Evolutionary conservation across 495 filamentous ascomycete species (phyloP).

Genomic region (Pseudotulostoma volvatum): DNA sequence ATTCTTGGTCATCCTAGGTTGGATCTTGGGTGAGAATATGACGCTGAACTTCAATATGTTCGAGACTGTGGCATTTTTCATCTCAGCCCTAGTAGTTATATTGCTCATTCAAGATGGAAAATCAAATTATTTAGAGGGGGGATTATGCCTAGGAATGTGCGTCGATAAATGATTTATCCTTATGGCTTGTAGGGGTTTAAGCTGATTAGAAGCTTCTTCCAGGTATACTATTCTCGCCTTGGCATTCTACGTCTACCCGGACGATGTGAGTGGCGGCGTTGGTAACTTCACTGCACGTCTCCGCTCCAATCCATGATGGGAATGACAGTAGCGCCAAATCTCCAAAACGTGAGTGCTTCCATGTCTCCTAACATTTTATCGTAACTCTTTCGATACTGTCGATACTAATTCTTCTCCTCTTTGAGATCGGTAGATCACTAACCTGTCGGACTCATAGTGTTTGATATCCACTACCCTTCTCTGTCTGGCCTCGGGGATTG

Average conservation of each 20-base stretch:
- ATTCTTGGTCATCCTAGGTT: conserved; percentile 78
- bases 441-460: no score
- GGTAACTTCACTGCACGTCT: no score
- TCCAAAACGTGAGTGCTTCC: no score
- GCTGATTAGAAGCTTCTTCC: conserved; percentile 1
- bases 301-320: no score
- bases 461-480: no score
- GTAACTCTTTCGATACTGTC: no score
- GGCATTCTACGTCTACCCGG: conserved; percentile 80
- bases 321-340: no score
- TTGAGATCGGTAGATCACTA: no score
- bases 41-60: conserved; percentile 83
- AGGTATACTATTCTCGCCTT: conserved; percentile 73
- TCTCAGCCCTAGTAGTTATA: conserved; percentile 78
- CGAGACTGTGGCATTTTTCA: conserved; percentile 86
- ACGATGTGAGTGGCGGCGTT: conserved; percentile 27
- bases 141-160: conserved; percentile 68
- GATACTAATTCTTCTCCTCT: no score
- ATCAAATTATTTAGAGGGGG: conserved; percentile 88
- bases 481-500: no score
- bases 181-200: not conserved
- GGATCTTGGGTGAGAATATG: conserved; percentile 75
- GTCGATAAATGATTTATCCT: conserved; percentile 13
- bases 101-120: conserved; percentile 89
- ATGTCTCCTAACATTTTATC: no score